Percentiles rank a stretch among this genome's conserved stretches.
These are phyloP conservation scores for Kwoniella europaea DNA, from an alignment of 768 basidiomycete genomes.

Conservation along the genomic window DNA sequence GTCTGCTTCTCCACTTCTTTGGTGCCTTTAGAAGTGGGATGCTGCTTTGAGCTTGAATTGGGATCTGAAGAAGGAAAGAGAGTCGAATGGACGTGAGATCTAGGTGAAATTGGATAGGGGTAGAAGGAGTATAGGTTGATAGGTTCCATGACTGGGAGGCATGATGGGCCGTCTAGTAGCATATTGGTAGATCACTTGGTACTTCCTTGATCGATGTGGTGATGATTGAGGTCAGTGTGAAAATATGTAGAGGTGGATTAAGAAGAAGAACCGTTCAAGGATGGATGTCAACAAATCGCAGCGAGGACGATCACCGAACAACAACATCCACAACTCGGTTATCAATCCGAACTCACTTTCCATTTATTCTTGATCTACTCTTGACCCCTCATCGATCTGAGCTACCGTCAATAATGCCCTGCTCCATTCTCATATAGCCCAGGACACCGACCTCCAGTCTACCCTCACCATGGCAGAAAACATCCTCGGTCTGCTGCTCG, in stretches of 20 bases:
- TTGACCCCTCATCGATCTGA: too few relatives aligned
- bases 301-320: background rate
- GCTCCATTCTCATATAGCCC: background rate
- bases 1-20: background rate
- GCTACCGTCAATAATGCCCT: background rate
- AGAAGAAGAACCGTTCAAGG: background rate
- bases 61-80: constrained; percentile 10
- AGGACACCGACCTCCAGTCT: background rate
- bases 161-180: constrained; percentile 16
- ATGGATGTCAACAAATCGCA: constrained; percentile 2
- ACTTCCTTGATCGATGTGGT: background rate
- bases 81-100: constrained; percentile 29
- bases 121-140: constrained; percentile 40
- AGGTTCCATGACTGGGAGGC: constrained; percentile 19
- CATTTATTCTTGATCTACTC: too few relatives aligned
- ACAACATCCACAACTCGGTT: constrained; percentile 2
- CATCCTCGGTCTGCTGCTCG: constrained; percentile 78
- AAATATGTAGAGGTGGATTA: background rate
- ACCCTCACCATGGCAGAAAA: constrained; percentile 46
- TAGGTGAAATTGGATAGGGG: constrained; percentile 34
- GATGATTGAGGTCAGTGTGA: background rate
- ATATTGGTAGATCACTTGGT: background rate
- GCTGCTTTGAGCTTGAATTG: background rate
- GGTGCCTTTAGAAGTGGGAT: background rate
- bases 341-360: background rate